These are phyloP conservation scores for Bjerkandera adusta DNA, from an alignment of 1,284 basidiomycete genomes.

Conservation along the genomic window DNA sequence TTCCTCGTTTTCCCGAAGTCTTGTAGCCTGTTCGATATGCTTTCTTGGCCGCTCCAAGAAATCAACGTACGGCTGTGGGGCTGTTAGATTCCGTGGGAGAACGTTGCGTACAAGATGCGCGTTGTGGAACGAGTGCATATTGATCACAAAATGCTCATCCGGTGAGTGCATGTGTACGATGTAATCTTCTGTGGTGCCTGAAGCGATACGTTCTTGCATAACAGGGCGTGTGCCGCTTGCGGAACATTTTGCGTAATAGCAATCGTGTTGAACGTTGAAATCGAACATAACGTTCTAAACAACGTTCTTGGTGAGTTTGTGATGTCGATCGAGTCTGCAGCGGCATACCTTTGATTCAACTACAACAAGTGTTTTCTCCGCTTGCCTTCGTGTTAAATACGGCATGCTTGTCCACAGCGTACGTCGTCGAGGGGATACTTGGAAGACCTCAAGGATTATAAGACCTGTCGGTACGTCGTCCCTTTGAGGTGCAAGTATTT, in stretches of 20 bases:
- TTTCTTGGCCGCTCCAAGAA: too few species aligned
- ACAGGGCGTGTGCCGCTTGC: background rate
- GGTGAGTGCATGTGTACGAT: background rate
- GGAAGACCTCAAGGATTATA: background rate
- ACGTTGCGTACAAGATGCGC: background rate
- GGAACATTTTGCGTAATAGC: constrained; percentile 10
- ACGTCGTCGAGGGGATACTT: background rate
- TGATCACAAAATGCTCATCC: background rate
- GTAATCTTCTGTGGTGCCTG: background rate
- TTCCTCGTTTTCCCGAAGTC: background rate
- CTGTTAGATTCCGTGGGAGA: background rate
- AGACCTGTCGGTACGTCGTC: background rate
- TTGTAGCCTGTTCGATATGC: background rate
- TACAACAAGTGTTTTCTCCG: background rate
- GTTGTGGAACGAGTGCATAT: background rate
- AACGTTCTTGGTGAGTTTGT: background rate
- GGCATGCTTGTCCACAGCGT: background rate
- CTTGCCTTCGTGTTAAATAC: background rate
- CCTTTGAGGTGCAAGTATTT: background rate
- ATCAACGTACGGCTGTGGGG: background rate
- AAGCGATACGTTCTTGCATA: constrained; percentile 13
- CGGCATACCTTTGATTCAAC: constrained; percentile 10
- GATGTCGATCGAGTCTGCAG: background rate
- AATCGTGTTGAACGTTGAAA: constrained; percentile 25
- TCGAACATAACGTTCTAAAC: constrained; percentile 18